Base-by-base conservation (phyloP, 2,329 filamentous ascomycete species). In the Talaromyces sp. region DNA sequence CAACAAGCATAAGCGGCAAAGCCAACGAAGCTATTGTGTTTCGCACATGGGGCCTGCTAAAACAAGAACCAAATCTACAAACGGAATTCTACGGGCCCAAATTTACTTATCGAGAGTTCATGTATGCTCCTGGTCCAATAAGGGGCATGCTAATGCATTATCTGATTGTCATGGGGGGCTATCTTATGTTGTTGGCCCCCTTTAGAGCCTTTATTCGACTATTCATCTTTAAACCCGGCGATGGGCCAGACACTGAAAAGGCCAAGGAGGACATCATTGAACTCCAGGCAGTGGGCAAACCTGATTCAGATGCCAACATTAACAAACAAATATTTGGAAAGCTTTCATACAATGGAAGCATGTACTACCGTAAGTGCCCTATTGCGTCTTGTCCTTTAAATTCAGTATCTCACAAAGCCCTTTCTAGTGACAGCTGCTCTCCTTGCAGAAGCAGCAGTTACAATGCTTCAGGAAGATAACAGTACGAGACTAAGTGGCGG, bases 71-170 rank as follows among this genome's bases (percentile, higher is more conserved):
- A 8, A 19, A 4, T 10, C 10, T 57, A 13, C 17, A 33, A 57
- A 32, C 9, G 10, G 36, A 39, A 39, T 39, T 39, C 36, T 39
- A 39, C 36, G 17, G 36, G 36, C 36, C 36, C 5, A 39, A 49
- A 15, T 57, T 57, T 2, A 57, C 55, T 1, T 57, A 57, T 22
- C 27, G 27, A 7, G 55, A 57, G 15, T 57, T 49, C 10, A 57
- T 57, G 55, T 33, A 49, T 49, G 55, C 39, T 8, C 55, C 55
- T 32, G 55, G 55, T 28, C 47, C 47, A 8, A 22, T 57, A 47
- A 39, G 25, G 39, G 55, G 55, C 25, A 57, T 57, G 39, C n/a
- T 57, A 30, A 57, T 32, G 39, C 55, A 57, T 10, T 57, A 57
- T 32, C 32, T 32, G 6, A 32, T 57, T 57, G 39, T 33, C 6